phyloP scores from a whole-genome alignment of 306 rosid genomes.

The Prunus persica region DNA sequence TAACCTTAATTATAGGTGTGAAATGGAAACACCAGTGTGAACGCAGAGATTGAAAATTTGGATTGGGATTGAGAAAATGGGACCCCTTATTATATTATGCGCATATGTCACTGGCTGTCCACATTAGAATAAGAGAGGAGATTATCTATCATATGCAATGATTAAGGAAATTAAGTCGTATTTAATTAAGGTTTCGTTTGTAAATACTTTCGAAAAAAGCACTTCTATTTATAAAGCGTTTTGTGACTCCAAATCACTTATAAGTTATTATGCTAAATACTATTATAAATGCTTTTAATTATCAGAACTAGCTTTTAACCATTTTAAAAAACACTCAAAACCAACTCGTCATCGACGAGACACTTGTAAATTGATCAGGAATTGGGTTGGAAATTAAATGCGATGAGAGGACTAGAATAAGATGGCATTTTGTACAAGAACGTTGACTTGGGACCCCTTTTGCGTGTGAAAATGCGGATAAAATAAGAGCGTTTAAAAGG shows the following conservation, averaged over 20 bases:
- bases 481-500: not conserved
- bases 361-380: not conserved
- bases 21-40: slow-evolving; percentile 28
- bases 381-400: not conserved
- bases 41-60: slow-evolving; percentile 13
- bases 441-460: not conserved
- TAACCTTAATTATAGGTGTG: slow-evolving; percentile 7
- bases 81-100: not conserved
- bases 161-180: not conserved
- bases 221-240: not conserved
- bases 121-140: not conserved
- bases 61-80: not conserved
- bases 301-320: too few species aligned
- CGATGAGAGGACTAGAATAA: not conserved
- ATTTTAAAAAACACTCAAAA: too few species aligned
- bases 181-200: not conserved
- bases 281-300: too few species aligned
- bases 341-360: too few species aligned
- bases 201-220: accelerated
- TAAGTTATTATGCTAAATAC: too few species aligned
- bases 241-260: too few species aligned
- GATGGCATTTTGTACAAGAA: not conserved
- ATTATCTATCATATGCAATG: not conserved
- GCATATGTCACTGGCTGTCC: not conserved
- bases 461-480: slow-evolving; percentile 14